phyloP scores from a whole-genome alignment of 179 eudicot species.

The Sideroxylon spinosum region DNA sequence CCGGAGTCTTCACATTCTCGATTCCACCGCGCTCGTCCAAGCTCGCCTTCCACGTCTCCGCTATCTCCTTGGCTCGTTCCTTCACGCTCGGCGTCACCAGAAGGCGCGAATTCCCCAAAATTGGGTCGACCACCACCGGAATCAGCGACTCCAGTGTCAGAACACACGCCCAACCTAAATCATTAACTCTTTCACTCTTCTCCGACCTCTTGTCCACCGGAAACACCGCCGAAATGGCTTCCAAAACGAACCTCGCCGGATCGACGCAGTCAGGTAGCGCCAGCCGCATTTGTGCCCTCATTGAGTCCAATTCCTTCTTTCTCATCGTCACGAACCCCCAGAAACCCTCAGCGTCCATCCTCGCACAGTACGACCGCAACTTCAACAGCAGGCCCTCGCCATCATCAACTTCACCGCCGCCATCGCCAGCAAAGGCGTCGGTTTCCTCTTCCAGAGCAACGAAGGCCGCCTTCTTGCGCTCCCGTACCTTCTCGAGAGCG shows the following conservation, averaged over 20 bases:
- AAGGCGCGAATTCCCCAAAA: constrained; percentile 68
- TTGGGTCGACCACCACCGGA: constrained; percentile 81
- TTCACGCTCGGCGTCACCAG: constrained; percentile 73
- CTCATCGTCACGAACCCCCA: constrained; percentile 63
- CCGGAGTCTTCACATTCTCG: constrained; percentile 91
- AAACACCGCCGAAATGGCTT: constrained; percentile 88
- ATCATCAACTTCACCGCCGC: constrained; percentile 48
- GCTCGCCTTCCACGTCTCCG: constrained; percentile 87
- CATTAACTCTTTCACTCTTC: constrained; percentile 47
- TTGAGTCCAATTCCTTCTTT: constrained; percentile 72
- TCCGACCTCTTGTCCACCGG: constrained; percentile 72
- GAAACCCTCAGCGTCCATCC: constrained; percentile 65
- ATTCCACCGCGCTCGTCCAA: constrained; percentile 90
- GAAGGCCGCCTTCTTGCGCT: constrained; percentile 33
- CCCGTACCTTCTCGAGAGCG: constrained; percentile 48
- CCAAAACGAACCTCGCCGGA: constrained; percentile 81
- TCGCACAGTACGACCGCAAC: constrained; percentile 48
- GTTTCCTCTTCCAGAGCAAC: not conserved
- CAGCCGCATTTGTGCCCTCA: constrained; percentile 49
- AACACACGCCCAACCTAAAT: constrained; percentile 97
- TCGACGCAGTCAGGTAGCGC: constrained; percentile 71
- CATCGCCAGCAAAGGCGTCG: not conserved
- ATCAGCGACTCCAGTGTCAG: constrained; percentile 71
- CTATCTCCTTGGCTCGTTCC: constrained; percentile 68
- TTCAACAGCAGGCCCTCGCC: constrained; percentile 52